Percentiles rank a stretch among this genome's conserved stretches.
Conservation (phyloP, 768 basidiomycete genomes). For the Hypsizygus marmoreus region DNA sequence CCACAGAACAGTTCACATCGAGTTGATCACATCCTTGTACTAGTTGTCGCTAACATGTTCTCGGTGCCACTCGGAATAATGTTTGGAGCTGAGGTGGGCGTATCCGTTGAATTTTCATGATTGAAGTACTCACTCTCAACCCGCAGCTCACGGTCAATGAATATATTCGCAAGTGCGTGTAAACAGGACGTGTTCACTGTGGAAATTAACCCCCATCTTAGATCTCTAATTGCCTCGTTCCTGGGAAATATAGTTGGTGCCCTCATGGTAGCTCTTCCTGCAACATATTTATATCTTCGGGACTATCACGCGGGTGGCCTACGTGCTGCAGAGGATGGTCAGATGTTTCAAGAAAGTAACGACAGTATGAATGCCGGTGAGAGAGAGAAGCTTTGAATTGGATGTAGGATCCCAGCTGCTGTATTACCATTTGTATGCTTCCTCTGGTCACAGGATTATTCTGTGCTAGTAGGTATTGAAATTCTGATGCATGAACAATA, state of each 20-base stretch:
- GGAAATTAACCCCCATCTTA: slow-evolving; percentile 14
- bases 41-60: slow-evolving; percentile 69
- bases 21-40: background rate
- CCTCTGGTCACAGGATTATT: too few species aligned
- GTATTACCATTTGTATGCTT: too few species aligned
- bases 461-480: too few species aligned
- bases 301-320: slow-evolving; percentile 48
- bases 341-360: too few species aligned
- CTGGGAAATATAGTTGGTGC: slow-evolving; percentile 71
- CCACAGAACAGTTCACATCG: background rate
- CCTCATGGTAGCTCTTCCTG: slow-evolving; percentile 64
- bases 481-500: too few species aligned
- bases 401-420: too few species aligned
- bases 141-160: slow-evolving; percentile 48
- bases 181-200: background rate
- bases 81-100: slow-evolving; percentile 65
- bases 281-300: slow-evolving; percentile 60
- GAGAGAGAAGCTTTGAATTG: too few species aligned
- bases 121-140: background rate
- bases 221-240: slow-evolving; percentile 65
- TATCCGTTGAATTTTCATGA: background rate
- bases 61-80: slow-evolving; percentile 71
- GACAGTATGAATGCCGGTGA: too few species aligned
- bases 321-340: slow-evolving; percentile 41
- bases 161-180: slow-evolving; percentile 67